These are phyloP conservation scores for Calycina herbarum DNA, from an alignment of 2,329 filamentous ascomycete species.

Conservation along the genomic window DNA sequence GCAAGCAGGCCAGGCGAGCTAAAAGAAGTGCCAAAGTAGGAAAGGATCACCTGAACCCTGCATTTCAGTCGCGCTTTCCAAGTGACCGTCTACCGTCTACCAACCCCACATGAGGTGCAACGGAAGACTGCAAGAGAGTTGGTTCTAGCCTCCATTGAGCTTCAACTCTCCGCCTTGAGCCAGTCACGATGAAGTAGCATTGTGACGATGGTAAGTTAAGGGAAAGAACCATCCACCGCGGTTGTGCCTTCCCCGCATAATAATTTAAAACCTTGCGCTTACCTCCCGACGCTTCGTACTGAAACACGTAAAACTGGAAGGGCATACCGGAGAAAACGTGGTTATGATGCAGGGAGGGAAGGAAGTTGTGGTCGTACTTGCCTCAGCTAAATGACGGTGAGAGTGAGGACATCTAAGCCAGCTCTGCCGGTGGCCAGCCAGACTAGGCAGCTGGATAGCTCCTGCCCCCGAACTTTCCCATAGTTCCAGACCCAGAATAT, in stretches of 20 bases:
- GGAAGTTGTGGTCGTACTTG: background rate
- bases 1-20: too few relatives aligned
- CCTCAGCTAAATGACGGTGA: background rate
- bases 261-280: too few relatives aligned
- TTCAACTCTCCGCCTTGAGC: background rate
- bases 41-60: constrained; percentile 5
- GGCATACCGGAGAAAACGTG: background rate
- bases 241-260: too few relatives aligned
- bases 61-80: background rate
- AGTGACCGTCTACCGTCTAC: background rate
- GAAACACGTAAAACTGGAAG: background rate
- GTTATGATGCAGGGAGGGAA: background rate
- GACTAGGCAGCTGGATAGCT: background rate
- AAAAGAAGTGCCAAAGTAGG: background rate
- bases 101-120: constrained; percentile 1
- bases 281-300: too few relatives aligned
- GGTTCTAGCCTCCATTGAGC: background rate
- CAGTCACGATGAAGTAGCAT: background rate
- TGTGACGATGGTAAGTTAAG: too few relatives aligned
- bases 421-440: background rate
- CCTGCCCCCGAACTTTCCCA: too few relatives aligned
- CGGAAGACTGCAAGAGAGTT: background rate
- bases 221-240: too few relatives aligned
- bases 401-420: background rate
- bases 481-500: too few relatives aligned